Evolutionary conservation across 2,329 filamentous ascomycete species (phyloP).

Genomic region (Nothophaeocryptopus gaeumannii): DNA sequence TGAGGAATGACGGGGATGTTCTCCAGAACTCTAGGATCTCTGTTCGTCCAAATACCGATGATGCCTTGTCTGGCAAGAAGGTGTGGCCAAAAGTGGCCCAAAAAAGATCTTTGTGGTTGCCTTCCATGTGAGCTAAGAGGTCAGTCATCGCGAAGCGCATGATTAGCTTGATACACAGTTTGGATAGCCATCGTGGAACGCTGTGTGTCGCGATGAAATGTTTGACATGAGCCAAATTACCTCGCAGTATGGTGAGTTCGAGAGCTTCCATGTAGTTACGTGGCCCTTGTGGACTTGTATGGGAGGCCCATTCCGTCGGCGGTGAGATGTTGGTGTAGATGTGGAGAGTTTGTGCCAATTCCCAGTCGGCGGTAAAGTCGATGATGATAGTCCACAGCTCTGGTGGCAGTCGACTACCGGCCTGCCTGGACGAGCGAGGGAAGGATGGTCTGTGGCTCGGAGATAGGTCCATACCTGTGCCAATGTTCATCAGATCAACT

Average conservation of each 20-base stretch:
- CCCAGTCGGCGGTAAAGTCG: slow-evolving; percentile 84
- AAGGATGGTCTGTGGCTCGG: slow-evolving; percentile 35
- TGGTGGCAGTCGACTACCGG: slow-evolving; percentile 60
- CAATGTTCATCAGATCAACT: slow-evolving; percentile 70
- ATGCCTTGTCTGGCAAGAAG: slow-evolving; percentile 82
- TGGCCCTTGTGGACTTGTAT: slow-evolving; percentile 62
- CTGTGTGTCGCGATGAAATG: slow-evolving; percentile 65
- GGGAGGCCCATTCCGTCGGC: slow-evolving; percentile 68
- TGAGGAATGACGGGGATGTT: slow-evolving; percentile 74
- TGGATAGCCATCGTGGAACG: slow-evolving; percentile 72
- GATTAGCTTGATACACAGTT: slow-evolving; percentile 79
- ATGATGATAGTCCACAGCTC: slow-evolving; percentile 90
- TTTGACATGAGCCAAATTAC: slow-evolving; percentile 68
- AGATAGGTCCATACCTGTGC: slow-evolving; percentile 62
- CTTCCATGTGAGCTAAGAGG: slow-evolving; percentile 70
- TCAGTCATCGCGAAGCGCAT: slow-evolving; percentile 85
- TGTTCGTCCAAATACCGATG: slow-evolving; percentile 76
- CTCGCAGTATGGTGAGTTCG: slow-evolving; percentile 79
- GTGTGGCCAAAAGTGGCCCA: slow-evolving; percentile 79
- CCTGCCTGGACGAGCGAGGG: slow-evolving; percentile 27
- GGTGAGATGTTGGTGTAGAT: slow-evolving; percentile 75
- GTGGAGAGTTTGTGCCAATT: slow-evolving; percentile 75
- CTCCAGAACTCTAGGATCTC: slow-evolving; percentile 92
- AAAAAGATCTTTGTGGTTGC: slow-evolving; percentile 70
- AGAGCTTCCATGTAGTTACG: slow-evolving; percentile 73